These are phyloP conservation scores for Cryphonectria nitschkei DNA, from an alignment of 2,329 filamentous ascomycete species.

Conservation along the genomic window DNA sequence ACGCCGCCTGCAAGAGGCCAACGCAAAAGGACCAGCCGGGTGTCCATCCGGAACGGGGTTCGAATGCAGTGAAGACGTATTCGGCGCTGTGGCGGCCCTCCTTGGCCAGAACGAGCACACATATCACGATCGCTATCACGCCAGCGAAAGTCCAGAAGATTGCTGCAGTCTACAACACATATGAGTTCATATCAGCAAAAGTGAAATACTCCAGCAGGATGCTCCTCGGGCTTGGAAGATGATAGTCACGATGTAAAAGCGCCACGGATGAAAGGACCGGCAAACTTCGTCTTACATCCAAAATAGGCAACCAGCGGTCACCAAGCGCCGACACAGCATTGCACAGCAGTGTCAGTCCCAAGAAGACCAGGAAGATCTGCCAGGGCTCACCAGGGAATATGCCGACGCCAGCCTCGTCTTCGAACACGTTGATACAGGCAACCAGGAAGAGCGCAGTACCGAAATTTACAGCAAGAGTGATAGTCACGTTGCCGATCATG, in stretches of 20 bases:
- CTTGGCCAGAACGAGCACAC: conserved; percentile 68
- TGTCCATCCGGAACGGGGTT: conserved; percentile 69
- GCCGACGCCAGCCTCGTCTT: conserved; percentile 46
- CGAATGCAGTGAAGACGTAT: conserved; percentile 72
- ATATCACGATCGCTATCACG: conserved; percentile 66
- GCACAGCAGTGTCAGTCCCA: conserved; percentile 67
- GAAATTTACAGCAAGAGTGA: conserved; percentile 82
- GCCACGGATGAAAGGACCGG: conserved; percentile 13
- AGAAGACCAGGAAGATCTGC: conserved; percentile 73
- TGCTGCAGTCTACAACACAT: conserved; percentile 61
- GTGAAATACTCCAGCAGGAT: conserved; percentile 22
- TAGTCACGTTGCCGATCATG: conserved; percentile 79
- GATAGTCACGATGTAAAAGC: conserved; percentile 1
- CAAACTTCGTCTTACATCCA: conserved; percentile 64
- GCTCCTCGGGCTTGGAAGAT: neutral
- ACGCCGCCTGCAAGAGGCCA: conserved; percentile 72
- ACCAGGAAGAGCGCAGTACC: conserved; percentile 70
- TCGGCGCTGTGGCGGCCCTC: conserved; percentile 64
- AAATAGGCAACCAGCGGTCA: conserved; percentile 67
- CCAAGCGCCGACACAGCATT: conserved; percentile 68
- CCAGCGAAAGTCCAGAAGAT: conserved; percentile 77
- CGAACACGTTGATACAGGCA: conserved; percentile 60
- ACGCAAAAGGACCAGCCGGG: conserved; percentile 75
- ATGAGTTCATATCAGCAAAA: conserved; percentile 29
- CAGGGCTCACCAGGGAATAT: conserved; percentile 57